Conservation (phyloP, 257 asterid genomes). For the Nicotiana otophora region DNA sequence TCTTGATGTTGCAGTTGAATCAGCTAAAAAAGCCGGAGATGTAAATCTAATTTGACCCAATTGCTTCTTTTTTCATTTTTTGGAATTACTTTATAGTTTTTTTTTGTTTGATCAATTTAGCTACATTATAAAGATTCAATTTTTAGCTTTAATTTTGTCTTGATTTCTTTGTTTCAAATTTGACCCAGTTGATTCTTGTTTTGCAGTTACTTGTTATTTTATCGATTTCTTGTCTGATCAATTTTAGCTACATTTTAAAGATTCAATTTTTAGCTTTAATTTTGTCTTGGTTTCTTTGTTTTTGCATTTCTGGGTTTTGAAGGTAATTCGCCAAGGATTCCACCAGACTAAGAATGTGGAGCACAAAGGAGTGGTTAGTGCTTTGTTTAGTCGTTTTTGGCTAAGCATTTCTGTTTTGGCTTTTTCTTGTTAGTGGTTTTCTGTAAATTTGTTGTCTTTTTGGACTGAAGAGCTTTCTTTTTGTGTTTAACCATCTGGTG, state of each 20-base stretch:
- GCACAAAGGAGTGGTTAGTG: constrained; percentile 72
- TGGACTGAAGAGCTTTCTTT: not conserved
- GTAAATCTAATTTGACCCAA: constrained; percentile 19
- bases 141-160: not conserved
- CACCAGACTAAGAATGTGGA: constrained; percentile 63
- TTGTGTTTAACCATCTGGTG: no score
- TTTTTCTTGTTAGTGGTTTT: not conserved
- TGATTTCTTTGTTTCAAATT: not conserved
- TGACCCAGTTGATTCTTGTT: not conserved
- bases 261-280: not conserved
- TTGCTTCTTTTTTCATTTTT: not conserved
- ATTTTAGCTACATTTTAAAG: not conserved
- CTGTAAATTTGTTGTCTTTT: not conserved
- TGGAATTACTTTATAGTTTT: not conserved
- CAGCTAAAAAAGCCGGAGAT: constrained; percentile 75
- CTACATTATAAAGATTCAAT: not conserved
- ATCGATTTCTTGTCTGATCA: not conserved
- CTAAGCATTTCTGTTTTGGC: not conserved
- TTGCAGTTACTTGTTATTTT: not conserved
- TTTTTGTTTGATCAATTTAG: not conserved
- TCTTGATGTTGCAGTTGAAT: constrained; percentile 54
- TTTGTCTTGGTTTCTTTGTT: not conserved
- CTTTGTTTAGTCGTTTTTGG: not conserved
- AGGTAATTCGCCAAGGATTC: constrained; percentile 69
- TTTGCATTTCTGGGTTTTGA: constrained; percentile 14